phyloP scores from a whole-genome alignment of 2,329 filamentous ascomycete species.

The Xylariaceae sp. region DNA sequence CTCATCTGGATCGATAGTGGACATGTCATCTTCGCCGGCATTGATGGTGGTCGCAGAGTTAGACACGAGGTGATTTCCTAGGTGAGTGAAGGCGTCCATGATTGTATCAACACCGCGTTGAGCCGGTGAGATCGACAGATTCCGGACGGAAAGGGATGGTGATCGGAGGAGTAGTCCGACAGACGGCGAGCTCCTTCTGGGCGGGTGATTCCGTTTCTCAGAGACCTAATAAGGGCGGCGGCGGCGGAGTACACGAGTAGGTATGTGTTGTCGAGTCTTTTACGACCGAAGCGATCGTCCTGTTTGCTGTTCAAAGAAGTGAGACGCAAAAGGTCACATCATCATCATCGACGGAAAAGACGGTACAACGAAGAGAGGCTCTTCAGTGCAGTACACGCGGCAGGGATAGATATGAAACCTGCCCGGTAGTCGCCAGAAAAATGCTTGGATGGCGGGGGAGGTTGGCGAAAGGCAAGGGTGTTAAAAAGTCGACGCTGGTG shows the following conservation, averaged over 20 bases:
- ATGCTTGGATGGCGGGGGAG: not conserved
- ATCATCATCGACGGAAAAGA: constrained; percentile 22
- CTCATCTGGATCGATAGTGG: constrained; percentile 70
- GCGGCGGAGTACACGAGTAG: not conserved
- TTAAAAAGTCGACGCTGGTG: not conserved
- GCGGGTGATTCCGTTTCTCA: not conserved
- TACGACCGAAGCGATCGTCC: not conserved
- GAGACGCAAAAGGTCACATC: constrained; percentile 24
- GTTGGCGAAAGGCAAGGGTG: not conserved
- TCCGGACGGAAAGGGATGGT: not conserved
- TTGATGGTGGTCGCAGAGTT: constrained; percentile 84
- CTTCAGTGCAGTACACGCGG: not conserved
- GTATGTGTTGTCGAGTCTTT: not conserved
- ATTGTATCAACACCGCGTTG: constrained; percentile 55
- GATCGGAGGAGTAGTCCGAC: not conserved
- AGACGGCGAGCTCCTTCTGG: not conserved
- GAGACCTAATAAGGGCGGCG: not conserved
- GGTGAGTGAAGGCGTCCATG: constrained; percentile 73
- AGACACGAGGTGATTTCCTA: constrained; percentile 80
- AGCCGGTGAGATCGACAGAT: constrained; percentile 20
- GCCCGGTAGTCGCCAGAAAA: constrained; percentile 3
- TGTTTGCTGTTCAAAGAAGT: constrained; percentile 11
- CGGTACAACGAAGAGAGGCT: constrained; percentile 2
- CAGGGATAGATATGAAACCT: not conserved
- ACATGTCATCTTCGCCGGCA: constrained; percentile 70